Percentiles rank a stretch among this genome's conserved stretches.
Evolutionary conservation across 495 filamentous ascomycete genomes (phyloP).

Genomic region (Daldinia decipiens): DNA sequence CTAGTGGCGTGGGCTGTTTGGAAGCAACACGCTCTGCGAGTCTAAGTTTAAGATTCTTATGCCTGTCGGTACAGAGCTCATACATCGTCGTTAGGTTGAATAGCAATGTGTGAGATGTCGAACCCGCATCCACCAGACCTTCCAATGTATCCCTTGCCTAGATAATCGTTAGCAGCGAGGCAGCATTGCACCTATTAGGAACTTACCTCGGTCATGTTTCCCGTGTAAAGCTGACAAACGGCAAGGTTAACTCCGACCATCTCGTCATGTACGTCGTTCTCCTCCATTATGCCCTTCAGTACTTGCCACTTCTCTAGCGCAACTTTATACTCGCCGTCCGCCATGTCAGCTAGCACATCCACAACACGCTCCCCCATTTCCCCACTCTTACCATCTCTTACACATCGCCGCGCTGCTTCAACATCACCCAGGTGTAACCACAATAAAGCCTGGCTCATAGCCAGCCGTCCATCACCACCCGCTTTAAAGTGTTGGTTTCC

Average conservation of each 20-base stretch:
- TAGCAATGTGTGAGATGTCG: slow-evolving; percentile 76
- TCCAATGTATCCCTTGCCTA: slow-evolving; percentile 72
- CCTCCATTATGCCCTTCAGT: slow-evolving; percentile 55
- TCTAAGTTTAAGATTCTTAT: slow-evolving; percentile 70
- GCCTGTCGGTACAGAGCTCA: slow-evolving; percentile 85
- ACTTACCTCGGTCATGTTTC: slow-evolving; percentile 74
- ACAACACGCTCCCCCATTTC: slow-evolving; percentile 57
- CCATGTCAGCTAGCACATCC: slow-evolving; percentile 75
- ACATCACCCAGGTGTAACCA: slow-evolving; percentile 81
- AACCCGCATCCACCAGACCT: slow-evolving; percentile 65
- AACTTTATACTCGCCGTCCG: slow-evolving; percentile 74
- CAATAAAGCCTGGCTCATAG: slow-evolving; percentile 68
- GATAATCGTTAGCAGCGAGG: slow-evolving; percentile 29
- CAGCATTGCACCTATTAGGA: not conserved
- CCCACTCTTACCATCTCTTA: slow-evolving; percentile 48
- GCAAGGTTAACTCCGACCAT: slow-evolving; percentile 82
- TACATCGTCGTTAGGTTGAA: slow-evolving; percentile 95
- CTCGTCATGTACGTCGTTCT: slow-evolving; percentile 55
- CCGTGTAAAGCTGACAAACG: slow-evolving; percentile 83
- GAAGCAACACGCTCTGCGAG: slow-evolving; percentile 76
- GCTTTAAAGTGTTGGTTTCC: slow-evolving; percentile 64
- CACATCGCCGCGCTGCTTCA: slow-evolving; percentile 66
- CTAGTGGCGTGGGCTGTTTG: slow-evolving; percentile 52
- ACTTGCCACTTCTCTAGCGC: slow-evolving; percentile 72
- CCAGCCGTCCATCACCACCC: slow-evolving; percentile 48